Percentiles rank a stretch among this genome's conserved stretches.
These are phyloP conservation scores for Podila epigama DNA, from an alignment of 192 early-diverging fungal genomes.

Conservation along the genomic window DNA sequence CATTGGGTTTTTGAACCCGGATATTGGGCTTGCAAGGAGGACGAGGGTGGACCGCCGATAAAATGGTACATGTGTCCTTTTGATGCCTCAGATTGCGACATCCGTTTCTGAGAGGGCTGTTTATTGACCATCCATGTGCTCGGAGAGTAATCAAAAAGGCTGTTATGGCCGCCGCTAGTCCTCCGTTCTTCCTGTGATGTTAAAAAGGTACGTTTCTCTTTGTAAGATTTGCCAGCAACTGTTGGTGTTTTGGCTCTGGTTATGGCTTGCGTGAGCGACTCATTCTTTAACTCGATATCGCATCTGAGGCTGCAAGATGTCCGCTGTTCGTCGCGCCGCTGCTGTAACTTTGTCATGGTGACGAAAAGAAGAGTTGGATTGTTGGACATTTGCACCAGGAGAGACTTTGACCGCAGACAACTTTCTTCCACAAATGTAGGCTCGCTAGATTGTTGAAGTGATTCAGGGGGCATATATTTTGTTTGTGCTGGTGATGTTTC, in stretches of 20 bases:
- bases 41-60: no score
- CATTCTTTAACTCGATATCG: no score
- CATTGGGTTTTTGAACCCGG: no score
- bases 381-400: conserved; percentile 12
- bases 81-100: no score
- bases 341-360: conserved; percentile 1
- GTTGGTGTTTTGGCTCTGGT: background rate
- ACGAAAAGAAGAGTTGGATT: conserved; percentile 10
- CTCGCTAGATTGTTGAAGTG: background rate
- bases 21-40: no score
- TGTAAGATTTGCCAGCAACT: background rate
- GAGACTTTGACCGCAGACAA: background rate
- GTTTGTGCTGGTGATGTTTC: background rate
- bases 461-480: background rate
- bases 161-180: background rate
- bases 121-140: no score
- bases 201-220: conserved; percentile 17
- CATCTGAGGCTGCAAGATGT: no score
- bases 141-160: no score
- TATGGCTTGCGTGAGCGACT: no score
- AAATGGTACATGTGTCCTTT: no score
- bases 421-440: background rate
- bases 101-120: no score
- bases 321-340: background rate
- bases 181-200: conserved; percentile 9